Conservation (phyloP, 352 stramenopile species). For the Plasmopara halstedii region DNA sequence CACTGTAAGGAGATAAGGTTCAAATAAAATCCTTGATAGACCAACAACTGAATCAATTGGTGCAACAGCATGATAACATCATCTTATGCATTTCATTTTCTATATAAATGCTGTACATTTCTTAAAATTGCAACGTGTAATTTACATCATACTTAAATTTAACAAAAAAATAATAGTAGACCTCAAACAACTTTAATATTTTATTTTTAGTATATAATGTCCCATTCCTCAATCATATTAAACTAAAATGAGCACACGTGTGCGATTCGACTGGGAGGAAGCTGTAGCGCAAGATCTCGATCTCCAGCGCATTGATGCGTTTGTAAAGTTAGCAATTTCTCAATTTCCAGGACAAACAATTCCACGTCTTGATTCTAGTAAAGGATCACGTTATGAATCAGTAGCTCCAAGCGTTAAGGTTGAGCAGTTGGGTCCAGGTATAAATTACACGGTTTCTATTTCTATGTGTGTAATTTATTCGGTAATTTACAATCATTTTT, state of each 20-base stretch:
- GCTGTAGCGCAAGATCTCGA: slow-evolving; percentile 22
- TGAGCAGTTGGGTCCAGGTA: neutral
- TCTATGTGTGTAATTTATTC: slow-evolving; percentile 4
- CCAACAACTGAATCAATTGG: too few species aligned
- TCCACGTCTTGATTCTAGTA: neutral
- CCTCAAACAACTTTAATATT: too few species aligned
- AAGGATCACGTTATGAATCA: slow-evolving; percentile 14
- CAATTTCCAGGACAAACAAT: slow-evolving; percentile 10
- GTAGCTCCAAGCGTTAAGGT: slow-evolving; percentile 11
- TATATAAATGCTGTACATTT: too few species aligned
- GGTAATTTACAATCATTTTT: neutral
- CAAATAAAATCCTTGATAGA: too few species aligned
- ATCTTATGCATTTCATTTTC: too few species aligned
- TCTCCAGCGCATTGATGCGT: slow-evolving; percentile 17
- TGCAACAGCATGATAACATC: too few species aligned
- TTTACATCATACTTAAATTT: too few species aligned
- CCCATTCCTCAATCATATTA: too few species aligned
- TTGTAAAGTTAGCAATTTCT: slow-evolving; percentile 15
- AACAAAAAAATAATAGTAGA: too few species aligned
- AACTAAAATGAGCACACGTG: slow-evolving; percentile 1
- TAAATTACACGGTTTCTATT: neutral
- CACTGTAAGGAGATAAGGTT: too few species aligned
- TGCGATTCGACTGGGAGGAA: slow-evolving; percentile 25
- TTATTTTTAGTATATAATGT: too few species aligned
- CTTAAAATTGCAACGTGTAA: too few species aligned